These are phyloP conservation scores for Cryptosporidium viatorum DNA, from an alignment of 169 alveolate genomes.

Conservation along the genomic window DNA sequence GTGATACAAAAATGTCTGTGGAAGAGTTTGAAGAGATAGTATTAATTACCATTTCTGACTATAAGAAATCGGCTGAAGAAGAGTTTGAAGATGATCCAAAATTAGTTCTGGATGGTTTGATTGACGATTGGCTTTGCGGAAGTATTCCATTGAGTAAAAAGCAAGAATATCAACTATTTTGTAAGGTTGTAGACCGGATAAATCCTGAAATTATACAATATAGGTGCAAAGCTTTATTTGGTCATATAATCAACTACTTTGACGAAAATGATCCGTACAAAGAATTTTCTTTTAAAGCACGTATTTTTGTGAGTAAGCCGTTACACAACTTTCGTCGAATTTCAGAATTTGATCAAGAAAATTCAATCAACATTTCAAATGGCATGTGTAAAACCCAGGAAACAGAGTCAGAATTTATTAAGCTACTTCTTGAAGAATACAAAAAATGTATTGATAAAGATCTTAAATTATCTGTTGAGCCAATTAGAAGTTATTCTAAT, in stretches of 20 bases:
- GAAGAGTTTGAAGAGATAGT: conserved; percentile 54
- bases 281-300: neutral
- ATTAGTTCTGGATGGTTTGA: conserved; percentile 26
- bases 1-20: neutral
- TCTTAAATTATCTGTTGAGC: neutral
- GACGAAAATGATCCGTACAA: neutral
- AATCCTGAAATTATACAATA: conserved; percentile 19
- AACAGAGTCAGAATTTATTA: neutral
- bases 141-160: conserved; percentile 60
- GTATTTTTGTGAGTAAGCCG: conserved; percentile 49
- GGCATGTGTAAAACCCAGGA: neutral
- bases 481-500: neutral
- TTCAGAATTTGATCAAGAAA: conserved; percentile 16
- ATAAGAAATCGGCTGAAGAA: conserved; percentile 51
- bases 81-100: conserved; percentile 64
- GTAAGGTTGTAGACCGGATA: conserved; percentile 45
- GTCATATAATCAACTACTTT: conserved; percentile 31
- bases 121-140: conserved; percentile 71
- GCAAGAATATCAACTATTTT: conserved; percentile 70
- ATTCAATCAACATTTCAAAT: conserved; percentile 2
- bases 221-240: conserved; percentile 51
- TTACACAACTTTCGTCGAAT: neutral
- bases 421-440: conserved; percentile 14
- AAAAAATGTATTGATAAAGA: neutral
- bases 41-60: conserved; percentile 33